These are phyloP conservation scores for Ganoderma multipileum DNA, from an alignment of 1,284 basidiomycete species.

Conservation along the genomic window DNA sequence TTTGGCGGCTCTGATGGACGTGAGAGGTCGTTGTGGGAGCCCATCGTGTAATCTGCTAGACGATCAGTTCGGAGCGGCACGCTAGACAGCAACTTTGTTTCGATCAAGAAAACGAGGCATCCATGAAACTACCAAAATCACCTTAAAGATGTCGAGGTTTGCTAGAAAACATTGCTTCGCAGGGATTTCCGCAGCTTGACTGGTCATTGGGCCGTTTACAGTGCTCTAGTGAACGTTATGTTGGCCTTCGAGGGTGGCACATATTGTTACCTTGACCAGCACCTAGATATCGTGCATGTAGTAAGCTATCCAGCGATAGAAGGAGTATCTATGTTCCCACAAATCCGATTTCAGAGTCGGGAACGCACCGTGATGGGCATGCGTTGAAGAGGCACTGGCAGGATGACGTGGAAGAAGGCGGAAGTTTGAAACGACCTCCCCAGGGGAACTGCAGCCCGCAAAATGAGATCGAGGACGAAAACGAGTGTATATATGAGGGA, in stretches of 20 bases:
- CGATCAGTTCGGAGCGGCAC: neutral
- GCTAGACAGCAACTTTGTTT: no score
- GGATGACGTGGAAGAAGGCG: neutral
- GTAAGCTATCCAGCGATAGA: neutral
- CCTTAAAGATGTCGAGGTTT: neutral
- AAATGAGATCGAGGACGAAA: neutral
- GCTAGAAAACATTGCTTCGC: neutral
- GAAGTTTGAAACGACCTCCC: neutral
- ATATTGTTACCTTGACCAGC: neutral
- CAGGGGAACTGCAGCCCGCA: neutral
- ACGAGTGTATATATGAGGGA: neutral
- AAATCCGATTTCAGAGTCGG: neutral
- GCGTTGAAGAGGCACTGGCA: neutral
- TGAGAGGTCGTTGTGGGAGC: neutral
- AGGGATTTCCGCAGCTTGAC: neutral
- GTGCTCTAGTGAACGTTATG: no score
- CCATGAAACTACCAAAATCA: neutral
- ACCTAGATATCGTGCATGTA: no score
- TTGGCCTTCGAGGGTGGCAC: no score
- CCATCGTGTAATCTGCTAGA: neutral
- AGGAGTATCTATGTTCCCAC: neutral
- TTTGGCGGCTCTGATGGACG: neutral
- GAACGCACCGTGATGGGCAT: neutral
- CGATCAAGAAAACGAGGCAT: no score
- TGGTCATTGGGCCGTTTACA: no score